phyloP scores from a whole-genome alignment of 148 eudicot genomes.

The Fagopyrum esculentum region DNA sequence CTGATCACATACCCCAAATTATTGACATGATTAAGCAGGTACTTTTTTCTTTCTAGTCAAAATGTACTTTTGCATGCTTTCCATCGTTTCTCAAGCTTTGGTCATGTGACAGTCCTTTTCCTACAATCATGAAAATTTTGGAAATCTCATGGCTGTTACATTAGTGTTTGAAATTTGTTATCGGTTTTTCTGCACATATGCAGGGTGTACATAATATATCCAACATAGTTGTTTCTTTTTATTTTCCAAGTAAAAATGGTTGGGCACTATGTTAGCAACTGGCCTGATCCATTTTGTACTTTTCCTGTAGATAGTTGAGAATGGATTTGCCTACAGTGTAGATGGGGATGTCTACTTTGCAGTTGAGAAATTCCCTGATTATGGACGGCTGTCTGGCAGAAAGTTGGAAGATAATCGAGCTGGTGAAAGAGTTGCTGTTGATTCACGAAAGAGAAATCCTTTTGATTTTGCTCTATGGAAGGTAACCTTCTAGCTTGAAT shows the following conservation, averaged over 20 bases:
- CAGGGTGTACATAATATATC: not conserved
- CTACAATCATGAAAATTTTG: not conserved
- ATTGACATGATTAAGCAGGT: slow-evolving; percentile 95
- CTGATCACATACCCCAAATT: slow-evolving; percentile 92
- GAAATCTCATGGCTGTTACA: not conserved
- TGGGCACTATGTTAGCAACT: not conserved
- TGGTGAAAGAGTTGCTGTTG: slow-evolving; percentile 87
- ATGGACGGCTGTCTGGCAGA: slow-evolving; percentile 83
- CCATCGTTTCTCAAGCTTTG: not conserved
- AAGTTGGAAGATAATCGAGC: slow-evolving; percentile 93
- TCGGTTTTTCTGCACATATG: not conserved
- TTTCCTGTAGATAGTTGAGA: slow-evolving; percentile 57
- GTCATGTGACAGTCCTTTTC: not conserved
- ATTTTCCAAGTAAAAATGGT: not conserved
- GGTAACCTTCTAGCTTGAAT: slow-evolving; percentile 28
- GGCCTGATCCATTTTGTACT: not conserved
- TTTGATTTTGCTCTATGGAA: slow-evolving; percentile 99
- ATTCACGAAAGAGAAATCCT: slow-evolving; percentile 80
- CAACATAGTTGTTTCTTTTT: not conserved
- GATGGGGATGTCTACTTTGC: slow-evolving; percentile 89
- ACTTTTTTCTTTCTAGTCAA: slow-evolving; percentile 3
- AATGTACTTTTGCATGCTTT: not conserved
- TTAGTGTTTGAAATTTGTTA: not conserved
- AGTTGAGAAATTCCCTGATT: slow-evolving; percentile 62
- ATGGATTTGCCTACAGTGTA: slow-evolving; percentile 64